Evolutionary conservation across 306 rosid genomes (phyloP), one percentile per base, ranked within the genome.

Genomic region (Vachellia collinsii): DNA sequence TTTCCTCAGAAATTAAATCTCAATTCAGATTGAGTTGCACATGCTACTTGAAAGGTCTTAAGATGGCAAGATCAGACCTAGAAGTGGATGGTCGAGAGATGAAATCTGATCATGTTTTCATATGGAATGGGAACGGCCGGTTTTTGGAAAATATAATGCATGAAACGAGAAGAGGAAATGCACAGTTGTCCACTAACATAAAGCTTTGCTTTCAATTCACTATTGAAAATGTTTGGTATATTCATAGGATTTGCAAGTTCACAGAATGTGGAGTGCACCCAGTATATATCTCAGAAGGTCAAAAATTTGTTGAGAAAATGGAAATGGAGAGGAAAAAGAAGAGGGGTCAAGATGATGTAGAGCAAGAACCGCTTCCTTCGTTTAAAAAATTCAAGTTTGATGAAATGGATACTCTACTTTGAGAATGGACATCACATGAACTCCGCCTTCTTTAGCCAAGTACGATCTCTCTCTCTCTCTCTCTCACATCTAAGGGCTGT

Each of bases 11-110:
- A 8, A 56, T 20, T 20, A 4, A n/a, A 1, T 2, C 0, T n/a
- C 0, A 3, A 7, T 2, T 7, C 5, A 0, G 0, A 0, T 48
- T 13, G 54, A 0, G 13, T 4, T 17, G 61, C 10, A 14, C 3
- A 6, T 66, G 72, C 46, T 3, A 3, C 48, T 17, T 41, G 36
- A 51, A 13, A 8, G 47, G 47, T 43, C 8, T 8, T 43, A 3
- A 8, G 11, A 2, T 43, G 47, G 12, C 9, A n/a, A 10, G 11
- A 0, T 9, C 4, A 22, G 34, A 29, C 1, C 34, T 29, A 29
- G 2, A 1, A 0, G 1, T 1, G 22, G 59, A 3, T 4, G 5
- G 1, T 29, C 34, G 0, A 38, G 6, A 38, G 6, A 50, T 16
- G 46, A 37, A 37, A 0, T 37, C 11, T 2, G 25, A 66, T 66